Evolutionary conservation across 495 filamentous ascomycete species (phyloP), one percentile per base, ranked within the genome.

Genomic region (Cenococcum geophilum): DNA sequence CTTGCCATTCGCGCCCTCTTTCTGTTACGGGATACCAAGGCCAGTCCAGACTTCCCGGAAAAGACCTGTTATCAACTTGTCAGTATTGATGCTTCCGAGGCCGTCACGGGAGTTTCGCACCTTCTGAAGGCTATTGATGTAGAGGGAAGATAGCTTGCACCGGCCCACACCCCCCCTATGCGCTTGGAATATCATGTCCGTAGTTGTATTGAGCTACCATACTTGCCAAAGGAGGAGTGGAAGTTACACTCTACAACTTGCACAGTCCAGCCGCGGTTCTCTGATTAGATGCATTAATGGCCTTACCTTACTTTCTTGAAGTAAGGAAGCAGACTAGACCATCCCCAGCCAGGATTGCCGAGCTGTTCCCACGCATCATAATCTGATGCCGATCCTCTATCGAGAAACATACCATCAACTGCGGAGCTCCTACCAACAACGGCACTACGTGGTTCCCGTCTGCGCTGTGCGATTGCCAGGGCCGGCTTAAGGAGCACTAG

Each of bases 211-310:
- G 16, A 21, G 64, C 76, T 54, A 55, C 70, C 6, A 32, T 32
- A 6, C 27, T 32, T 32, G 27, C 27, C 6, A 6, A 32, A 2
- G 27, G 27, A 32, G 27, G 27, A 6, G 27, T 32, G 60, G 71
- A 85, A 20, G 66, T 79, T 65, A 77, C 75, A 57, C 72, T 75
- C 61, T 75, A 82, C 49, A 32, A 32, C 27, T n/a, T n/a, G n/a
- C n/a, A n/a, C 83, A 87, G 58, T 75, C 79, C 85, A 88, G n/a
- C 83, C 82, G 77, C 74, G 64, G 85, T 86, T 1, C 86, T 84
- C 3, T 86, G 68, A 5, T 65, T 69, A 58, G 78, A 87, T 1
- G 77, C 72, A 62, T 87, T 80, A n/a, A n/a, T 60, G 27, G 27
- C 27, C 2, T 6, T 3, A 32, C 2, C 27, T 32, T 3, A 32